Evolutionary conservation across 1,284 basidiomycete genomes (phyloP).

Genomic region (Papiliotrema terrestris): DNA sequence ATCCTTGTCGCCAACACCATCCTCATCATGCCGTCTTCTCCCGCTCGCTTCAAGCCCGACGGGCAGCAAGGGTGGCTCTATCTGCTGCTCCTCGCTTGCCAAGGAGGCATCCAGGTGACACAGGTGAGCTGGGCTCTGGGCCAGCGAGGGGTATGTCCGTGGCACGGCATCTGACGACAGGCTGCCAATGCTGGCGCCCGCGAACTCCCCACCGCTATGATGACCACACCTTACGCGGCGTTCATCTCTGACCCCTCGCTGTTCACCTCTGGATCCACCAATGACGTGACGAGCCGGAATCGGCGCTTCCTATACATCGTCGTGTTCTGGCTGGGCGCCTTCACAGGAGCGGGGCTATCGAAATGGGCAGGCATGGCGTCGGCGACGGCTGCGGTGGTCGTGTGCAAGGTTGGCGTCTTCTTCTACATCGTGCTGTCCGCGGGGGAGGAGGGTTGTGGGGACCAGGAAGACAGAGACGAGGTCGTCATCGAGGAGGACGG

Average conservation of each 20-base stretch:
- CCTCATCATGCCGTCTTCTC: background rate
- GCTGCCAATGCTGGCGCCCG: constrained; percentile 20
- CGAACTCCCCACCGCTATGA: constrained; percentile 30
- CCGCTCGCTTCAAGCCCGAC: background rate
- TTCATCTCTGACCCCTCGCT: constrained; percentile 27
- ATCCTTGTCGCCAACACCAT: background rate
- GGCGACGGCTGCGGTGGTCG: background rate
- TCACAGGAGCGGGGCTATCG: constrained; percentile 14
- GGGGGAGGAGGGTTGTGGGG: background rate
- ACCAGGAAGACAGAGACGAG: background rate
- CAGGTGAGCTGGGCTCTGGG: background rate
- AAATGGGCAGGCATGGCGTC: background rate
- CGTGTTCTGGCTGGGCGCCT: constrained; percentile 22
- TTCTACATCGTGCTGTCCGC: background rate
- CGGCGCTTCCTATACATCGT: constrained; percentile 23
- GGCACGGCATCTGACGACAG: constrained; percentile 7
- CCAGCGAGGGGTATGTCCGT: too few relatives aligned
- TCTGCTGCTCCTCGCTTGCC: background rate
- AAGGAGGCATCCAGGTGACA: constrained; percentile 2
- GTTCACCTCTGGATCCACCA: constrained; percentile 3
- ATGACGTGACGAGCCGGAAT: constrained; percentile 15
- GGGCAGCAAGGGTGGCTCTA: constrained; percentile 1
- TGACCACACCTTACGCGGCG: constrained; percentile 25
- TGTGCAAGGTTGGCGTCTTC: background rate
- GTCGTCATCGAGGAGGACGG: background rate